A percentile compares a stretch with the other conserved stretches of the same genome.
Conservation (phyloP, 225 moss, liverwort and hornwort genomes). For the Straminergon stramineum region DNA sequence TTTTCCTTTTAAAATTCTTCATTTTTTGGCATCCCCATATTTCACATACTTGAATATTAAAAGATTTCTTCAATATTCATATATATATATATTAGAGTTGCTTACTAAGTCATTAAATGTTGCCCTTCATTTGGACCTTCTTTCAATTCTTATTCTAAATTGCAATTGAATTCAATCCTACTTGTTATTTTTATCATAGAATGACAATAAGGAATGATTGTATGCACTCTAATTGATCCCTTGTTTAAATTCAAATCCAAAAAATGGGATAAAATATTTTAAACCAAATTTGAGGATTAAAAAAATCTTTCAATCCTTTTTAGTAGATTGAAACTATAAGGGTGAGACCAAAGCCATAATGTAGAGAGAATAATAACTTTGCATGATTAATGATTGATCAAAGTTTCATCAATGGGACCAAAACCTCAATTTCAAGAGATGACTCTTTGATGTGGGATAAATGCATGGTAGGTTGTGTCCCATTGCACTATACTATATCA, state of each 20-base stretch:
- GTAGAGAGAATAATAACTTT: not conserved
- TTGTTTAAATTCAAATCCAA: not conserved
- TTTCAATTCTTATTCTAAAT: not conserved
- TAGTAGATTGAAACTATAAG: accelerated
- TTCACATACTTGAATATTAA: too few relatives aligned
- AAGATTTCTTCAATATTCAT: not conserved
- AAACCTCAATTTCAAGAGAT: not conserved
- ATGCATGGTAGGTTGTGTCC: accelerated
- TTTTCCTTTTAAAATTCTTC: too few relatives aligned
- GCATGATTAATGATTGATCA: not conserved
- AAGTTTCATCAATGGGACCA: not conserved
- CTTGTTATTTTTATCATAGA: not conserved
- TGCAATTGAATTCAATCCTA: not conserved
- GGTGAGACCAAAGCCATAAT: accelerated
- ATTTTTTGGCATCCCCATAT: too few relatives aligned
- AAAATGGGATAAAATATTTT: accelerated
- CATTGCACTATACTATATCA: not conserved
- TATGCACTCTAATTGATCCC: not conserved
- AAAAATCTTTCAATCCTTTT: not conserved
- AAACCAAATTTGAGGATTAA: not conserved
- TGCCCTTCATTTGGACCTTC: too few relatives aligned
- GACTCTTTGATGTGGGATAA: accelerated
- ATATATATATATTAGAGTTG: too few relatives aligned
- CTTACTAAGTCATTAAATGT: too few relatives aligned
- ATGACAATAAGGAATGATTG: not conserved